phyloP scores from a whole-genome alignment of 257 asterid species.

The Solanum megistacrolobum region DNA sequence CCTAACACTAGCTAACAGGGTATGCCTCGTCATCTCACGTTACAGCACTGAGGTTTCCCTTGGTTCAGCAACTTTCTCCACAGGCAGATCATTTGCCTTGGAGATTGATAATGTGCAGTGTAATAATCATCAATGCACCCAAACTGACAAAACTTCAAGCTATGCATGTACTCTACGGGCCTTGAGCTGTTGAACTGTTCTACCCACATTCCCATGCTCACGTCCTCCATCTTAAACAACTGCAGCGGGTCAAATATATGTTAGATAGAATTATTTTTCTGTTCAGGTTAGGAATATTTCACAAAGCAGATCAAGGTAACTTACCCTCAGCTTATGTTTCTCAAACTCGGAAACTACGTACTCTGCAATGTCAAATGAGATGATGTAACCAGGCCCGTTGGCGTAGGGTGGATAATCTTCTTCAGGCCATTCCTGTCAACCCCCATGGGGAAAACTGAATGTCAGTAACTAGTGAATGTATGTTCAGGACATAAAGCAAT shows the following conservation, averaged over 20 bases:
- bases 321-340: slow-evolving; percentile 75
- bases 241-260: slow-evolving; percentile 12
- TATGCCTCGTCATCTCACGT: slow-evolving; percentile 53
- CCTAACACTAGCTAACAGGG: background rate
- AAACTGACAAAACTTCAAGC: slow-evolving; percentile 86
- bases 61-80: slow-evolving; percentile 60
- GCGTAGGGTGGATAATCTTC: slow-evolving; percentile 90
- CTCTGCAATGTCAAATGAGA: slow-evolving; percentile 69
- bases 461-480: background rate
- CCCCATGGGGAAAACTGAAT: background rate
- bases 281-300: background rate
- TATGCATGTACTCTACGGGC: slow-evolving; percentile 62
- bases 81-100: slow-evolving; percentile 88
- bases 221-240: slow-evolving; percentile 98
- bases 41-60: slow-evolving; percentile 72
- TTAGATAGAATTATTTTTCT: background rate
- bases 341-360: slow-evolving; percentile 61
- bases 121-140: slow-evolving; percentile 77
- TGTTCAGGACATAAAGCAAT: background rate
- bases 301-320: slow-evolving; percentile 1
- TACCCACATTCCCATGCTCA: slow-evolving; percentile 99
- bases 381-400: slow-evolving; percentile 89
- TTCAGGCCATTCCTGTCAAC: slow-evolving; percentile 93
- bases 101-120: slow-evolving; percentile 93
- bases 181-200: slow-evolving; percentile 57